Evolutionary conservation across 1,284 basidiomycete genomes (phyloP).

Genomic region (Lentinula novae-zelandiae): DNA sequence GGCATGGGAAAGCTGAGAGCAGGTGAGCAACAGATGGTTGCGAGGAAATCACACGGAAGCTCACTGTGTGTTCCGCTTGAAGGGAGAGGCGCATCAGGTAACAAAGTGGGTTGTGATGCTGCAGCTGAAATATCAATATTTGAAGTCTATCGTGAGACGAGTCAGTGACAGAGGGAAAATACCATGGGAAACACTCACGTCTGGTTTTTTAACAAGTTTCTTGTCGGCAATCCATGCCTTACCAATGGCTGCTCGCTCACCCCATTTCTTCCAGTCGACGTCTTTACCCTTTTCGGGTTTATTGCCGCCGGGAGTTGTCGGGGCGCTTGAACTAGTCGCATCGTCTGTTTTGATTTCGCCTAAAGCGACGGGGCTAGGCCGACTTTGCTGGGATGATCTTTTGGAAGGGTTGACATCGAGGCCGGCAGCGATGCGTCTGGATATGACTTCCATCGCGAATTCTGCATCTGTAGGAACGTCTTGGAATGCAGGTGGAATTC

Average conservation of each 20-base stretch:
- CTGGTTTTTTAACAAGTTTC: slow-evolving; percentile 22
- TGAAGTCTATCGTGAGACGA: not conserved
- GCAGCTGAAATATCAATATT: not conserved
- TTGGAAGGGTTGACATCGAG: slow-evolving; percentile 36
- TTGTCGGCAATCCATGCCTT: slow-evolving; percentile 42
- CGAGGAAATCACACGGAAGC: slow-evolving; percentile 14
- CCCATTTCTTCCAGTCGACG: slow-evolving; percentile 56
- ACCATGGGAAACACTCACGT: not conserved
- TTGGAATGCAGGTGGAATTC: slow-evolving; percentile 43
- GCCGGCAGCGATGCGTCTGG: slow-evolving; percentile 53
- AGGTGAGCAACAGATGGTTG: slow-evolving; percentile 4
- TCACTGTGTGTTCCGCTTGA: slow-evolving; percentile 37
- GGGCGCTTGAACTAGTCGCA: slow-evolving; percentile 6
- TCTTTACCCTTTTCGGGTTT: slow-evolving; percentile 14
- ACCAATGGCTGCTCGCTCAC: slow-evolving; percentile 39
- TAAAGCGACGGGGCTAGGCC: not conserved
- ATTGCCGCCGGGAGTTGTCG: not conserved
- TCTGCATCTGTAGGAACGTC: slow-evolving; percentile 64
- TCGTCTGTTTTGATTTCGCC: not conserved
- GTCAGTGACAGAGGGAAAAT: not conserved
- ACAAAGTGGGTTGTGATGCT: slow-evolving; percentile 8
- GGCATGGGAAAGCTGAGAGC: slow-evolving; percentile 55
- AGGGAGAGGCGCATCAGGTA: slow-evolving; percentile 12
- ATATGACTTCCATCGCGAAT: slow-evolving; percentile 65
- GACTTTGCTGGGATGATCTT: slow-evolving; percentile 11